Evolutionary conservation across 2,329 filamentous ascomycete genomes (phyloP), one percentile per base, ranked within the genome.

Genomic region (Trichoderma atrobrunneum): DNA sequence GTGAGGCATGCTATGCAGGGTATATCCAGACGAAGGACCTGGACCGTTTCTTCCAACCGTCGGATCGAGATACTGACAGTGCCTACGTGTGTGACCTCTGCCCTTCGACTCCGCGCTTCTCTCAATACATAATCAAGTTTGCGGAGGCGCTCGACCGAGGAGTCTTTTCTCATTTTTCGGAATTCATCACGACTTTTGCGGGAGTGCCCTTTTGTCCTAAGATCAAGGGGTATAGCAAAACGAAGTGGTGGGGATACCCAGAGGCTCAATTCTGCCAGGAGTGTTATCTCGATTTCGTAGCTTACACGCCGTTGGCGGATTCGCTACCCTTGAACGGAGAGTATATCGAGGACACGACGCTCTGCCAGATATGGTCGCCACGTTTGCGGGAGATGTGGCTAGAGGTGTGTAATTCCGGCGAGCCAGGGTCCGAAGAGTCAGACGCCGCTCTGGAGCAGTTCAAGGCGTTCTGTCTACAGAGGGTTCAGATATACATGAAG

Each of bases 331-430:
- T 81, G 28, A 77, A 79, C 7, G 76, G 67, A 1, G 72, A 72
- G 0, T 72, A 74, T 5, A 75, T 80, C 7, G 73, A 78, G 14
- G 73, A 74, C 0, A 56, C 73, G 1, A 73, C 77, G 3, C 79
- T 81, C 61, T 83, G 82, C 60, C 79, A 80, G 30, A 75, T 82
- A 7, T 83, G 81, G 78, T 81, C 81, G 5, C 79, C 79, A 0
- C 78, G 82, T 6, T 82, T 83, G 80, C 81, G 82, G 7, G 73
- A 62, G 1, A 76, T 80, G 73, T 83, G 79, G 76, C 76, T 76
- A 2, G 74, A 76, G 7, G 77, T 70, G 1, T 82, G 80, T 63
- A 73, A 70, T 0, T 77, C 76, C 0, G 79, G 79, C 6, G 64
- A 71, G 1, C 74, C 77, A 74, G 7, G 66, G 14, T 77, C 78